phyloP scores from a whole-genome alignment of 345 rosid species.

The Euphorbia peplus region DNA sequence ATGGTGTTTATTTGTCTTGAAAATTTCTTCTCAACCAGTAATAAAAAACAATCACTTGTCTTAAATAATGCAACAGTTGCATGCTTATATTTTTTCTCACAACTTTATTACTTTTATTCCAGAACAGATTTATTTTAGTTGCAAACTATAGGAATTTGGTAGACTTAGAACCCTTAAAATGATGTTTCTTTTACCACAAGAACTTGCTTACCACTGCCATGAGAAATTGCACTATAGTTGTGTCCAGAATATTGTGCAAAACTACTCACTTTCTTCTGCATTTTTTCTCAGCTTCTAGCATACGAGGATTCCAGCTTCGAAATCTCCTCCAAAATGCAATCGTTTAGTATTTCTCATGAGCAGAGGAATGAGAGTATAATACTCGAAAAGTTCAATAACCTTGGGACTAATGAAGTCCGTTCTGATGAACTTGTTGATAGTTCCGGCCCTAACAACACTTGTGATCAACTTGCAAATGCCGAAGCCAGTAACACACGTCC shows the following conservation, averaged over 20 bases:
- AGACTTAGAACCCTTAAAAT: not conserved
- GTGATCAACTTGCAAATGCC: not conserved
- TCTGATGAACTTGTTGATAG: not conserved
- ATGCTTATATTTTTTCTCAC: not conserved
- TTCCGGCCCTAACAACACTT: not conserved
- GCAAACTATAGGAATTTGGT: not conserved
- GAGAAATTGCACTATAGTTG: not conserved
- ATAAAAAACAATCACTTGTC: not conserved
- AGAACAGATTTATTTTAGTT: not conserved
- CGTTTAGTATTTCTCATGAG: constrained; percentile 9
- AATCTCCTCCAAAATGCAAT: constrained; percentile 18
- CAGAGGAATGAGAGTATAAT: constrained; percentile 24
- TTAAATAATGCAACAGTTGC: not conserved
- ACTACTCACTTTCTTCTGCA: constrained; percentile 8
- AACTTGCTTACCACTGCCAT: not conserved
- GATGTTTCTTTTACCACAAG: not conserved
- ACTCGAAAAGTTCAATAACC: constrained; percentile 29
- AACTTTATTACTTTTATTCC: not conserved
- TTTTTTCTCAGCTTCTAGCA: constrained; percentile 43
- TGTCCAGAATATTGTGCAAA: not conserved
- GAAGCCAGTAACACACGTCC: constrained; percentile 12
- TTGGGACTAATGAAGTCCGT: constrained; percentile 17
- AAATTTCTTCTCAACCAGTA: not conserved
- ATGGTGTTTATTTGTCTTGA: not conserved
- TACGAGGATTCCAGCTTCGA: constrained; percentile 21